Evolutionary conservation across 139 green algal genomes (phyloP).

Genomic region (Coelastrella sp.): DNA sequence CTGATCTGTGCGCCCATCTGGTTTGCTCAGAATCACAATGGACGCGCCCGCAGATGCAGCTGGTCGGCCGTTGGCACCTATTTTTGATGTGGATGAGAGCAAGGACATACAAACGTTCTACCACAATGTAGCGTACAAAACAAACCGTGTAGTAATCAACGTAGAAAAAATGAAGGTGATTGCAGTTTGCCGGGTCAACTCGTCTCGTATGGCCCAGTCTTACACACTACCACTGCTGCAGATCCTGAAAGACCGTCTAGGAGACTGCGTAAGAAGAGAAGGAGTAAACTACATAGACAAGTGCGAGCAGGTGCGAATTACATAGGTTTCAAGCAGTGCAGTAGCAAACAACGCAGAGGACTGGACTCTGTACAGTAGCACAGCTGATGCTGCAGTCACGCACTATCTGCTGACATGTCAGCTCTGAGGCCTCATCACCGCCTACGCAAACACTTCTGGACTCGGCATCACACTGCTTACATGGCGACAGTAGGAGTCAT

Average conservation of each 20-base stretch:
- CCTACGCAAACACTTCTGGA: too few relatives aligned
- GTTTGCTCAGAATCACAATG: not conserved
- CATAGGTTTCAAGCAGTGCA: too few relatives aligned
- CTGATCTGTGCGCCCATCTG: not conserved
- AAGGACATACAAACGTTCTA: conserved; percentile 50
- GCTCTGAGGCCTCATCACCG: too few relatives aligned
- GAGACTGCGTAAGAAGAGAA: conserved; percentile 45
- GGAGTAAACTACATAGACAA: conserved; percentile 45
- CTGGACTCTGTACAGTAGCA: too few relatives aligned
- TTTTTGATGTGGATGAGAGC: conserved; percentile 43
- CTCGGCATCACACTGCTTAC: too few relatives aligned
- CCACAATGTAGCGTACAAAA: conserved; percentile 54
- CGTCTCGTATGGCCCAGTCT: not conserved
- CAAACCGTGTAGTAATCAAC: conserved; percentile 48
- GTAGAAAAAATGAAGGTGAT: conserved; percentile 56
- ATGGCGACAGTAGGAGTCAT: too few relatives aligned
- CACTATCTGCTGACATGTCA: too few relatives aligned
- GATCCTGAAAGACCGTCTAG: conserved; percentile 49
- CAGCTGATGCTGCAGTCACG: too few relatives aligned
- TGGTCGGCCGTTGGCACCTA: conserved; percentile 36
- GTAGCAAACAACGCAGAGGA: too few relatives aligned
- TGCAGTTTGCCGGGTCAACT: not conserved
- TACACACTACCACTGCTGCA: not conserved
- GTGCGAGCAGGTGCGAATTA: conserved; percentile 39
- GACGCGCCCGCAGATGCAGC: not conserved